These are phyloP conservation scores for Sporisorium sorghi DNA, from an alignment of 1,284 basidiomycete genomes.

Conservation along the genomic window DNA sequence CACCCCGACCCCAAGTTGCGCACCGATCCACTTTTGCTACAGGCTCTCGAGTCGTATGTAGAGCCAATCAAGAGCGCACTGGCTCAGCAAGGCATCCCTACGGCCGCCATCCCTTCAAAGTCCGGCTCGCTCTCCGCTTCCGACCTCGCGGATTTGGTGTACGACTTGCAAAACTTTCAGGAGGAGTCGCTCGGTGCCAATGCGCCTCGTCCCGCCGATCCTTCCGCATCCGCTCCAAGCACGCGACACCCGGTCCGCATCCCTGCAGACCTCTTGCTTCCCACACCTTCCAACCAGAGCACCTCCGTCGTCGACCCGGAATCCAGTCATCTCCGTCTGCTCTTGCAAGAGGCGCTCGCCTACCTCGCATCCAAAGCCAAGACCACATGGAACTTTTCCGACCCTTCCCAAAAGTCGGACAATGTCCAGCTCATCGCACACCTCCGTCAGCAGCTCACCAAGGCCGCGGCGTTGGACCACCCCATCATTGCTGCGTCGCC, in stretches of 20 bases:
- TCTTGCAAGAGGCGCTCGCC: constrained; percentile 52
- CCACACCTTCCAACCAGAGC: constrained; percentile 51
- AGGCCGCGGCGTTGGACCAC: constrained; percentile 45
- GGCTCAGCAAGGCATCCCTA: constrained; percentile 16
- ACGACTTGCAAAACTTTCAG: constrained; percentile 60
- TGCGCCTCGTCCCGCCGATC: constrained; percentile 50
- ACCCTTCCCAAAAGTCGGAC: constrained; percentile 39
- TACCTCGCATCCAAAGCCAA: constrained; percentile 46
- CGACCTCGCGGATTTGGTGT: constrained; percentile 44
- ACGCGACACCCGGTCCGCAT: constrained; percentile 59
- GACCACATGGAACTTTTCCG: constrained; percentile 53
- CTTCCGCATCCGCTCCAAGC: constrained; percentile 29
- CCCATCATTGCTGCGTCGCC: constrained; percentile 47
- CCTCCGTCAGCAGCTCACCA: constrained; percentile 50
- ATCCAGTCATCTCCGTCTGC: constrained; percentile 47
- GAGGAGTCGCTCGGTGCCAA: constrained; percentile 59
- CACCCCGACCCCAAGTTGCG: constrained; percentile 47
- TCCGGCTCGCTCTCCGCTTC: constrained; percentile 35
- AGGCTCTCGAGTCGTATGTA: constrained; percentile 49
- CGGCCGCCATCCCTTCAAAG: constrained; percentile 26
- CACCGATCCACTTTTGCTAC: constrained; percentile 39
- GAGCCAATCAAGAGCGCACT: constrained; percentile 48
- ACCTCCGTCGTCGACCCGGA: constrained; percentile 36
- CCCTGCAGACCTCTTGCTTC: constrained; percentile 59
- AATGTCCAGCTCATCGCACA: constrained; percentile 59